These are phyloP conservation scores for Cunninghamia lanceolata DNA, from an alignment of 75 land plant genomes.

Conservation along the genomic window DNA sequence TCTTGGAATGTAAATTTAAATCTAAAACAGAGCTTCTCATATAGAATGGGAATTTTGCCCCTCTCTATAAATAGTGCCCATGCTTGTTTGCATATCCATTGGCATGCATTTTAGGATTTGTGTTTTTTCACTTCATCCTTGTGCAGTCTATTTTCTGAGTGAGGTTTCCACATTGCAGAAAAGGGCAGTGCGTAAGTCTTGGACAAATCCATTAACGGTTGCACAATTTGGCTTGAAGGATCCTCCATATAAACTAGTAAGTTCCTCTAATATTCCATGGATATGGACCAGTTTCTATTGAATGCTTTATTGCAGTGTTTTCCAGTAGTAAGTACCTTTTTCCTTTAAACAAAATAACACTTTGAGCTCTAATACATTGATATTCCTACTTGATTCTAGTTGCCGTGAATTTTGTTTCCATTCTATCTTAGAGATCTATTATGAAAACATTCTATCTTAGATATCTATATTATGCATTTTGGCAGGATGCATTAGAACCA, in stretches of 20 bases:
- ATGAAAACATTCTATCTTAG: neutral
- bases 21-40: neutral
- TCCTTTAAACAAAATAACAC: neutral
- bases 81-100: constrained; percentile 1
- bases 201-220: neutral
- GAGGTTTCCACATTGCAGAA: constrained; percentile 1
- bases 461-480: constrained; percentile 3
- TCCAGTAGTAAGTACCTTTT: neutral
- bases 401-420: neutral
- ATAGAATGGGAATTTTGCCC: neutral
- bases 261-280: neutral
- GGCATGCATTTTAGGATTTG: neutral
- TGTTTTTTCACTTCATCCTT: neutral
- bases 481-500: constrained; percentile 85
- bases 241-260: constrained; percentile 11
- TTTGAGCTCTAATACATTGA: neutral
- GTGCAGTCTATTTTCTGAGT: neutral
- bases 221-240: constrained; percentile 15
- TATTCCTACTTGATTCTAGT: neutral
- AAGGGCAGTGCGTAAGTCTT: neutral
- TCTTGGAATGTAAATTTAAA: neutral
- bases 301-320: neutral
- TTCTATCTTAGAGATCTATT: neutral
- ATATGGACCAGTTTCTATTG: constrained; percentile 4
- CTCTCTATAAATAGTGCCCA: neutral